Evolutionary conservation across 148 eudicot species (phyloP), one percentile per base, ranked within the genome.

Genomic region (Diospyros lotus): DNA sequence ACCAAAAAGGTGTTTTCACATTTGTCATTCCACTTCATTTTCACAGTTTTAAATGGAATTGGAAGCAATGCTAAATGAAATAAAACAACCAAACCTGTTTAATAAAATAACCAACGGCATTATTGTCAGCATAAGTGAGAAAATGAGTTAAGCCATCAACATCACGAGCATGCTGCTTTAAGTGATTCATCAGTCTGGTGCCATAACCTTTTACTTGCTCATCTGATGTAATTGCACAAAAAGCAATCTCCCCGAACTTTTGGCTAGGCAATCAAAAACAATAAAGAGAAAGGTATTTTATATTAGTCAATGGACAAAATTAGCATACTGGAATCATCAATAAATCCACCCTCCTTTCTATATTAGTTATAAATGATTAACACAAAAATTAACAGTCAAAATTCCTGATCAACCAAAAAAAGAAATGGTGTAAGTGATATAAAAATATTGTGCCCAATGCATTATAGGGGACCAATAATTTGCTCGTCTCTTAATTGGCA

Each of bases 151-250:
- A 78, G 53, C 99, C 97, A 82, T 95, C 99, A 41, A 77, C 80
- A 81, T 95, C 99, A 69, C 99, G 99, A 60, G 99, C 99, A 82
- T 95, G 88, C 88, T 88, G 90, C 82, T 95, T 95, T 51, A 95
- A 82, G 86, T 95, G 96, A 85, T 95, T 92, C 99, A 95, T 95
- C 82, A 95, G 73, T 83, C 99, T 91, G 1, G 99, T 95, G 48
- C 99, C 99, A 79, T 95, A 95, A 77, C 99, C 99, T 82, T 95
- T 95, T 51, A 95, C 99, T 92, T 95, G 99, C 75, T 95, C 99
- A 82, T 95, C 96, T 48, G 93, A 89, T 38, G 97, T 88, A 60
- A 95, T 95, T 75, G 99, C 99, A 76, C 99, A 95, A 76, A 95
- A 93, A 55, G 97, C 99, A 78, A 95, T 95, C 85, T 95, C 99